A percentile compares a stretch with the other conserved stretches of the same genome.
Conservation (phyloP, 768 basidiomycete genomes). For the Suillus sp. region DNA sequence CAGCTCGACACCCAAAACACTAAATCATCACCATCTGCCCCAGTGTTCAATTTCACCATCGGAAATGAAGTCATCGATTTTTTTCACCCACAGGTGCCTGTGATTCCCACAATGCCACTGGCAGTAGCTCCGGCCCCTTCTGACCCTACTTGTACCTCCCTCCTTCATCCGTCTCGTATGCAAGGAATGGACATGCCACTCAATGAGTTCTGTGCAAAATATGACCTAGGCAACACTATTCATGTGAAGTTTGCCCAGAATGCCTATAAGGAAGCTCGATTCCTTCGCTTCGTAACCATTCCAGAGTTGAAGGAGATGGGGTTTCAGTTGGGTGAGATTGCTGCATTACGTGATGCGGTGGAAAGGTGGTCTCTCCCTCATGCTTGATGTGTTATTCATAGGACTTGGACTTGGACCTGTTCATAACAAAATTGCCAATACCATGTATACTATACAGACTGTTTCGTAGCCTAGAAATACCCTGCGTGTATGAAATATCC, state of each 20-base stretch:
- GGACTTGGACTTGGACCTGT: neutral
- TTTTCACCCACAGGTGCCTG: neutral
- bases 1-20: neutral
- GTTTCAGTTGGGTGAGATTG: neutral
- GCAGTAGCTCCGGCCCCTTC: neutral
- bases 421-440: neutral
- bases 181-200: neutral
- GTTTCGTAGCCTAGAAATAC: slow-evolving; percentile 24
- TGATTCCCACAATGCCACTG: neutral
- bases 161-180: neutral
- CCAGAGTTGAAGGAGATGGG: neutral
- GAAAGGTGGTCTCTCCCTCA: neutral
- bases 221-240: neutral
- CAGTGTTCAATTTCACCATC: neutral
- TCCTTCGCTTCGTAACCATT: neutral
- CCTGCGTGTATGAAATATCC: slow-evolving; percentile 38
- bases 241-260: neutral
- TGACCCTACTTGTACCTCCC: neutral
- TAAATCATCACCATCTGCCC: neutral
- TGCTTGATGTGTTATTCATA: neutral
- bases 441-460: neutral
- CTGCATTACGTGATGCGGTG: neutral
- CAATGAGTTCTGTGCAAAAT: neutral
- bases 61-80: neutral
- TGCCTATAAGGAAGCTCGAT: neutral